Base-by-base conservation (phyloP, 495 filamentous ascomycete genomes). In the Aspergillus ostianus region DNA sequence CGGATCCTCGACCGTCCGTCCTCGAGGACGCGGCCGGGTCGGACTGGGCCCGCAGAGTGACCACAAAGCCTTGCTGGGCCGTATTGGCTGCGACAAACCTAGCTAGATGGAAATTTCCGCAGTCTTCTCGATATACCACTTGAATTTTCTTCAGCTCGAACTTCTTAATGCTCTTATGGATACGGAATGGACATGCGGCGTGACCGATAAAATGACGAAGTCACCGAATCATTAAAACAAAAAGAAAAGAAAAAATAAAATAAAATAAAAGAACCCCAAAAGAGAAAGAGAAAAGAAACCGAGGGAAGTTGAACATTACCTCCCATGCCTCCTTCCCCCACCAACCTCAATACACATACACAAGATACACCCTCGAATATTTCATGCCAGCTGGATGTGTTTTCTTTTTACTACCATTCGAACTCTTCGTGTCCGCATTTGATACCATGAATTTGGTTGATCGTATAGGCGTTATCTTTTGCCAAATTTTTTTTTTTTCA, bases 71-170 rank as follows among this genome's bases (percentile, higher is more conserved):
- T 73, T 91, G 55, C 74, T 91, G 30, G 87, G 86, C 26, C 76
- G 88, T 36, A 91, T 91, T 63, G 88, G 88, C 53, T 91, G 88
- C 68, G 88, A 91, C 70, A 90, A 90, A 64, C 74, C 77, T 21
- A 76, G 75, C 17, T 78, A 68, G 46, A 49, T 58, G 54, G 26
- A 10, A 30, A 12, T 59, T 59, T 58, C 55, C 47, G 47, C 41
- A 27, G 7, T 47, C 36, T 41, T 52, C 32, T 36, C 32, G 36
- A 41, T 41, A 41, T 41, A 41, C 13, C 12, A 41, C 13, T 41
- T 41, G 36, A 41, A 12, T 41, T 41, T 41, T 41, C 36, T 17
- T 41, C 36, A 41, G 45, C 45, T 23, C 20, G 19, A 30, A 47
- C 12, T 50, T 50, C 58, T 55, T 55, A 52, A 17, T 58, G 59